Conservation (phyloP, 441 rosid genomes). For the Lagerstroemia fauriei region DNA sequence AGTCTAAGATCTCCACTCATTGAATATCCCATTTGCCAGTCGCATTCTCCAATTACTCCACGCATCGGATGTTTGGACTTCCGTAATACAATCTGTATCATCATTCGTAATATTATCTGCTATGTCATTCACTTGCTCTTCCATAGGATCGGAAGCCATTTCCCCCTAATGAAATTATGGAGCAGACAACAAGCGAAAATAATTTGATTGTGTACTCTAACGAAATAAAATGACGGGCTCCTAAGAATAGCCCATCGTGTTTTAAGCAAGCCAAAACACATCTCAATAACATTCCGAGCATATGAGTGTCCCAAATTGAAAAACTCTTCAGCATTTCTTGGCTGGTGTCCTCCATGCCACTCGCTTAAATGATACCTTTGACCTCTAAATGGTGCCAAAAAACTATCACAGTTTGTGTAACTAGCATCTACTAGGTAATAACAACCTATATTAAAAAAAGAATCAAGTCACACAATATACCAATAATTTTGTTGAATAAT, state of each 20-base stretch:
- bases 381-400: not conserved
- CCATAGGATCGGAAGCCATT: too few species aligned
- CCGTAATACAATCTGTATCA: not conserved
- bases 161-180: too few species aligned
- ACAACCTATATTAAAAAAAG: not conserved
- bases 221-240: not conserved
- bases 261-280: not conserved
- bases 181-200: not conserved
- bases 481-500: too few species aligned
- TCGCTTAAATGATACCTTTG: too few species aligned
- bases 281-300: not conserved
- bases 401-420: not conserved
- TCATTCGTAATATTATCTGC: not conserved
- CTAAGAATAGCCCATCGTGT: not conserved
- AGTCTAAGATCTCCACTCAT: too few species aligned
- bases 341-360: not conserved
- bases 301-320: not conserved
- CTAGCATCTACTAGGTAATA: slow-evolving; percentile 1
- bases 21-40: not conserved
- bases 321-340: not conserved
- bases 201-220: too few species aligned
- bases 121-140: too few species aligned
- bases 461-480: too few species aligned
- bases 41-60: not conserved
- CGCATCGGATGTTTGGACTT: not conserved